Base-by-base conservation (phyloP, 345 rosid species). In the Euphorbia peplus region DNA sequence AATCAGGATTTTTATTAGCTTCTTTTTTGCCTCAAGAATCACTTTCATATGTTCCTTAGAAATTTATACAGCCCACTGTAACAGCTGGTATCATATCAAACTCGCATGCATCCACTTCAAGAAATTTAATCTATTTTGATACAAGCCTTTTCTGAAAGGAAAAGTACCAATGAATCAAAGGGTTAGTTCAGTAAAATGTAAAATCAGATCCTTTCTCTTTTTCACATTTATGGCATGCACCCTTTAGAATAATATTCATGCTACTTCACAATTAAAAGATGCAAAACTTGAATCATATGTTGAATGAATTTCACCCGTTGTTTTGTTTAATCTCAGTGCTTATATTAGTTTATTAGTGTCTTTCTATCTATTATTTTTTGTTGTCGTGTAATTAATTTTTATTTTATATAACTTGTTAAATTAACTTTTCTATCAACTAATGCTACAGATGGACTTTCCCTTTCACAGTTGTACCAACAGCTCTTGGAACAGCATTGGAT, bases 391-490 rank as follows among this genome's bases (percentile, higher is more conserved):
- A 18, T 8, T 18, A 47, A 47, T 26, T 63, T 16, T 64, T 44
- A 69, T 64, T 32, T 47, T 54, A 0, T 11, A 64, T 70, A 70
- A 66, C 70, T 74, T 79, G 51, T 64, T 79, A 73, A 74, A 74
- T 86, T 84, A 78, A 82, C 82, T 75, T 82, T 75, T 81, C 78
- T 57, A 74, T 86, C 85, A 79, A 83, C 98, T 88, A 82, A 91
- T 90, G 85, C 83, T 66, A 86, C 90, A 87, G 85, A 84, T 87
- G 85, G 88, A 85, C 79, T 91, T 87, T 95, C 75, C 87, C 83
- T 88, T 83, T 83, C 81, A 84, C 99, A 95, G 99, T 92, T 90
- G 93, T 95, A 83, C 98, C 99, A 19, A 91, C 96, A 18, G 99
- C 98, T 67, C 87, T 95, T 79, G 95, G 89, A 79, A 92, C 99